Evolutionary conservation across 208 protist genomes (phyloP), one percentile per base, ranked within the genome.

Genomic region (Wallacemonas sp.): DNA sequence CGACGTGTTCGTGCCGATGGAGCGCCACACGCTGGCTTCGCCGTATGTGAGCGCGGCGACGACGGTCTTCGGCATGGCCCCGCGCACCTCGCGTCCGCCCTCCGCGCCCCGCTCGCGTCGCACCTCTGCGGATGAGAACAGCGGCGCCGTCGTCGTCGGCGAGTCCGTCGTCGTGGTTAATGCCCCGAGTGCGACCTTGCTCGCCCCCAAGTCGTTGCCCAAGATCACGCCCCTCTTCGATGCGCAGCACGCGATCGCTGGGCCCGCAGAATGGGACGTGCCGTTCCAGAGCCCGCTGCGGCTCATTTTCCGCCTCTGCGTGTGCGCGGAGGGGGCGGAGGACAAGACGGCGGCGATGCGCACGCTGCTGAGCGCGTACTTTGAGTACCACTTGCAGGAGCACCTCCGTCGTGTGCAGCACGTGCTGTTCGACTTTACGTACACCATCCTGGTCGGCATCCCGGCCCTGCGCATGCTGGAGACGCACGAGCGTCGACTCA

Each of bases 341-440:
- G 55, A 18, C 16, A 18, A 59, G 52, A 62, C 25, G n/a, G 49
- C 41, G 4, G 29, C 44, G 1, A 55, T 41, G 14, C 50, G 16
- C 7, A 1, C 23, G 39, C 48, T 80, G 7, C n/a, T 63, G 33
- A 65, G 54, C 12, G 41, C 32, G 1, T 79, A 79, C 57, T 81
- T 78, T 45, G 28, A 48, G 26, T 52, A 65, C 29, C 63, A 79
- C 32, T 55, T 77, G 3, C 42, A 69, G 59, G 44, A 74, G 42
- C 75, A 91, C 65, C 12, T 69, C 25, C 67, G 59, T 23, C 52
- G 59, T 42, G 46, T 86, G 29, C 55, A 76, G 29, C 72, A 88
- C 67, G 29, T 70, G n/a, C 20, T 69, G 22, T 94, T 90, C 65
- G 73, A 90, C 49, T 22, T 63, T 12, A 46, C 80, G n/a, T 91